phyloP scores from a whole-genome alignment of 1,284 basidiomycete genomes.

The Cystobasidiaceae sp. region DNA sequence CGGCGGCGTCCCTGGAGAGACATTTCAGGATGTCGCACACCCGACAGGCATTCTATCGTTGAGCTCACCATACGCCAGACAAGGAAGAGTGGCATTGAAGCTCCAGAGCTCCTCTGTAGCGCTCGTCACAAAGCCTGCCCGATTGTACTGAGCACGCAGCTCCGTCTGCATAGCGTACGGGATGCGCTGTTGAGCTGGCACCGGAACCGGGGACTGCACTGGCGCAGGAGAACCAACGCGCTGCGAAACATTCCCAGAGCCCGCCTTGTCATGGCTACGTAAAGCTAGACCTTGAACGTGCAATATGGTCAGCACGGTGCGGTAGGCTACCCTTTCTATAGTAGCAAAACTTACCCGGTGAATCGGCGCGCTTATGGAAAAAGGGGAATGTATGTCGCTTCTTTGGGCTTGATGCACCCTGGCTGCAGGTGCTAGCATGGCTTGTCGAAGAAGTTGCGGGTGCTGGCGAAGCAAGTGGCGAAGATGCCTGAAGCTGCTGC shows the following conservation, averaged over 20 bases:
- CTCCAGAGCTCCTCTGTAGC: slow-evolving; percentile 10
- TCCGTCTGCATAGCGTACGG: not conserved
- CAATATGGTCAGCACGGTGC: no score
- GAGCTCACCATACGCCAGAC: slow-evolving; percentile 14
- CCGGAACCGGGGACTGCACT: not conserved
- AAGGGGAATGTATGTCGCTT: not conserved
- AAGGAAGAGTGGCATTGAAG: slow-evolving; percentile 12
- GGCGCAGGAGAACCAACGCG: not conserved
- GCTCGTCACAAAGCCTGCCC: not conserved
- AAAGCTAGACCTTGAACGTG: no score
- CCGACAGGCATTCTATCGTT: no score
- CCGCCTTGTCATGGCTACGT: no score
- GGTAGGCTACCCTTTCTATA: no score
- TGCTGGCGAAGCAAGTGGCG: not conserved
- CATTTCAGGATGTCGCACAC: not conserved
- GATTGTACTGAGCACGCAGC: slow-evolving; percentile 14
- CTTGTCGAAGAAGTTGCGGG: not conserved
- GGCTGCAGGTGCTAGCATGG: not conserved
- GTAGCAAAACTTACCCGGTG: no score
- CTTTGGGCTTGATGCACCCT: no score
- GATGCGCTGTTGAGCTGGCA: not conserved
- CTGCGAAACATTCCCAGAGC: no score
- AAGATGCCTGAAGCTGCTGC: not conserved
- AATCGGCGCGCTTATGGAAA: no score
- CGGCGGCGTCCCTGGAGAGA: not conserved